Base-by-base conservation (phyloP, 306 rosid genomes). In the Ammopiptanthus mongolicus region DNA sequence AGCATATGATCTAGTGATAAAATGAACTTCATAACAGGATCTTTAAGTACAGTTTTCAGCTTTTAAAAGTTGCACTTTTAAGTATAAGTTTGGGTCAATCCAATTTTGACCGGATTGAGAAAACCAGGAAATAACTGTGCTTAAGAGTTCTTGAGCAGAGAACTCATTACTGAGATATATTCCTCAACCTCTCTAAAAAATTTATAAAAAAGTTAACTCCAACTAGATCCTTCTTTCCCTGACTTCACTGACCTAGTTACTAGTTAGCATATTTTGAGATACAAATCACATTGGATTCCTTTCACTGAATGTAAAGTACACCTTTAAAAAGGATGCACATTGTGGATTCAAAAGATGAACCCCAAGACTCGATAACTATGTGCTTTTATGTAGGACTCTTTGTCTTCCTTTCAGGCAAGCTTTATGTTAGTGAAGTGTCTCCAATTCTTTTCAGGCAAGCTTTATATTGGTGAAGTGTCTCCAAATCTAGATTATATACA, bases 261-360 rank as follows among this genome's bases (percentile, higher is more conserved):
- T 67, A 84, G 78, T 23, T 50, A 84, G 78, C 71, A 78, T 75
- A 78, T 75, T 78, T 77, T 62, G 75, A 59, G 78, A 74, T 22
- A 44, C 1, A 55, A 75, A 60, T 58, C 41, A 65, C 93, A 87
- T 88, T 77, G 96, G 93, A 90, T 90, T 85, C 96, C 84, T 81
- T 85, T 73, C 31, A 68, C 73, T 88, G 86, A 86, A 82, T 82
- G 84, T 39, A 70, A 83, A 80, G 79, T 81, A 51, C 31, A 61
- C 41, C 83, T 76, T 81, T 65, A 61, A 65, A 82, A 85, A 79
- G 86, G 76, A 71, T 44, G 57, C 8, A 37, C 57, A 61, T 62
- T 73, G 86, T 67, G 87, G 80, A 77, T 39, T 80, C 72, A 83
- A 88, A 88, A 88, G 90, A 41, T 60, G 65, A 82, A 75, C 66